These are phyloP conservation scores for Pulveroboletus ravenelii DNA, from an alignment of 768 basidiomycete genomes.

Conservation along the genomic window DNA sequence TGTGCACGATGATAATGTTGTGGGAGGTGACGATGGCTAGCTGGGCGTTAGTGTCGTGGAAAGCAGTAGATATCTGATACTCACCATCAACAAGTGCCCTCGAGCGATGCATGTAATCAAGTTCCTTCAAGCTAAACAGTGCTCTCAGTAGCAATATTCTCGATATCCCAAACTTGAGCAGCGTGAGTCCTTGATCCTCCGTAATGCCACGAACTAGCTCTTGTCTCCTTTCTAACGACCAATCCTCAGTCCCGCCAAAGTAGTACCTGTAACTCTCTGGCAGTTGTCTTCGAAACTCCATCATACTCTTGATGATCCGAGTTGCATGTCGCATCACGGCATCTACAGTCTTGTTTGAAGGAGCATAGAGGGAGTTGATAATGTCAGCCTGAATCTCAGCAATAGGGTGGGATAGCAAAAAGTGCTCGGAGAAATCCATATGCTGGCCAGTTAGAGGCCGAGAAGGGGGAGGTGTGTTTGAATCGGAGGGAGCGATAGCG, in stretches of 20 bases:
- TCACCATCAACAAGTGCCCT: slow-evolving; percentile 76
- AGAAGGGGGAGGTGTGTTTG: slow-evolving; percentile 71
- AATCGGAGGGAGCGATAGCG: slow-evolving; percentile 77
- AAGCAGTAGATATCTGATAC: slow-evolving; percentile 14
- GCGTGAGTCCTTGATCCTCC: slow-evolving; percentile 76
- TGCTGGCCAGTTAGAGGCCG: slow-evolving; percentile 32
- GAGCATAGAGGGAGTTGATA: slow-evolving; percentile 79
- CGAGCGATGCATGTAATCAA: slow-evolving; percentile 59
- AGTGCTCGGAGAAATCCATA: slow-evolving; percentile 70
- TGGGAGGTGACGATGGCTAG: slow-evolving; percentile 81
- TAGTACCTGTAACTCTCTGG: slow-evolving; percentile 71
- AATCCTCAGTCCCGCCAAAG: slow-evolving; percentile 75
- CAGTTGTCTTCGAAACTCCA: slow-evolving; percentile 61
- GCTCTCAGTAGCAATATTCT: slow-evolving; percentile 75
- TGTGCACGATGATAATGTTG: slow-evolving; percentile 82
- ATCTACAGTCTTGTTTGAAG: slow-evolving; percentile 65
- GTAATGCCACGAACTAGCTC: slow-evolving; percentile 69
- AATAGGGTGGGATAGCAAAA: slow-evolving; percentile 67
- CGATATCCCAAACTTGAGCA: slow-evolving; percentile 79
- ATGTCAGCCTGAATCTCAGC: slow-evolving; percentile 87
- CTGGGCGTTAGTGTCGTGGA: slow-evolving; percentile 4
- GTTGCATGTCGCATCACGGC: slow-evolving; percentile 72
- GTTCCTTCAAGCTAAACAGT: slow-evolving; percentile 70
- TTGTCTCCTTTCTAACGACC: slow-evolving; percentile 60
- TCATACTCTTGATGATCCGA: slow-evolving; percentile 74